These are phyloP conservation scores for Phytophthora megakarya DNA, from an alignment of 352 stramenopile species.

Conservation along the genomic window DNA sequence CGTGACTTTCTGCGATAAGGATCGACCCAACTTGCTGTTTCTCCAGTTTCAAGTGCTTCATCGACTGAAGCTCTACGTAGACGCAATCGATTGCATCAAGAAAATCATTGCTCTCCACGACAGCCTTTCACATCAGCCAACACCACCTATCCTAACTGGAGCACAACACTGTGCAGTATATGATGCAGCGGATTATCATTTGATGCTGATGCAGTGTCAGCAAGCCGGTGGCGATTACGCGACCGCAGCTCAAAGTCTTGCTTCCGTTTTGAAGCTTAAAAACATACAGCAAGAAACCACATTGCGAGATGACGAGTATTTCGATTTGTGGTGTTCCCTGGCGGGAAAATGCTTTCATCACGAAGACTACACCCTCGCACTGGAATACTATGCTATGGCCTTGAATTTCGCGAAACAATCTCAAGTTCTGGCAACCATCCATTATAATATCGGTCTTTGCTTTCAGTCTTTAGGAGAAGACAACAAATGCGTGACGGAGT, in stretches of 20 bases:
- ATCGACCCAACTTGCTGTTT: constrained; percentile 58
- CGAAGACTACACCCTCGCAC: constrained; percentile 65
- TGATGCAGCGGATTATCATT: constrained; percentile 48
- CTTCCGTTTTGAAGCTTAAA: constrained; percentile 43
- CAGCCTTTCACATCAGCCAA: background rate
- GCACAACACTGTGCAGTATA: constrained; percentile 28
- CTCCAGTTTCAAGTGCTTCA: constrained; percentile 70
- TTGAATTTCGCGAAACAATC: constrained; percentile 73
- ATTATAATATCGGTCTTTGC: constrained; percentile 67
- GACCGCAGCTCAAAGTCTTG: constrained; percentile 54
- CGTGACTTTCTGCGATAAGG: constrained; percentile 64
- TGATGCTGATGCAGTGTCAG: constrained; percentile 76
- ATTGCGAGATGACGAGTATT: constrained; percentile 55
- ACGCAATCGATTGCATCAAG: constrained; percentile 58
- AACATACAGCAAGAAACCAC: constrained; percentile 33
- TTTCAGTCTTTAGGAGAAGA: constrained; percentile 56
- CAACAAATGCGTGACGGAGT: constrained; percentile 58
- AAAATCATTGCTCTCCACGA: constrained; percentile 40
- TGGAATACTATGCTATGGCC: constrained; percentile 65
- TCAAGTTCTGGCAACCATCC: constrained; percentile 49
- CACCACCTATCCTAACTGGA: background rate
- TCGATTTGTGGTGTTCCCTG: constrained; percentile 56
- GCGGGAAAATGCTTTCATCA: constrained; percentile 70
- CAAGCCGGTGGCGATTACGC: constrained; percentile 63
- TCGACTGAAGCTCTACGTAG: constrained; percentile 51